Conservation (phyloP, 305 asterid genomes). For the Fraxinus angustifolia region DNA sequence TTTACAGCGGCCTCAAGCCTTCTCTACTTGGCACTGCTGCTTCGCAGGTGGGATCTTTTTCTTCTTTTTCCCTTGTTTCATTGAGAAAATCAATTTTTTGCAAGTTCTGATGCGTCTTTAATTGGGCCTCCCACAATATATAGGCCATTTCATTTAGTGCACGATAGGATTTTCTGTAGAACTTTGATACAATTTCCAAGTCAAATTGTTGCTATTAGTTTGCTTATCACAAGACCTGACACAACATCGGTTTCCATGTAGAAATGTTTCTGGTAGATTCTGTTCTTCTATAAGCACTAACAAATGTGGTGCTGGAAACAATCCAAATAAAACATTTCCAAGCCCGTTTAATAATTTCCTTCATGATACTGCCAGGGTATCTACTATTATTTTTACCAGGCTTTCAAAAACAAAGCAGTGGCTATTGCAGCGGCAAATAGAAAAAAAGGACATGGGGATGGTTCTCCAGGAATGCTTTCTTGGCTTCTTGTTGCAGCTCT, state of each 20-base stretch:
- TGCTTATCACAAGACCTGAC: background rate
- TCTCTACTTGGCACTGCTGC: slow-evolving; percentile 90
- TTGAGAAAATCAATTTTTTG: background rate
- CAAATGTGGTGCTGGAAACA: background rate
- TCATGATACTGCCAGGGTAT: slow-evolving; percentile 61
- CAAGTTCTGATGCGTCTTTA: background rate
- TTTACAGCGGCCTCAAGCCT: slow-evolving; percentile 92
- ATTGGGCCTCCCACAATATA: background rate
- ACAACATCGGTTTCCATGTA: background rate
- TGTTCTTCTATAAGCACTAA: background rate
- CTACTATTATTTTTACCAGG: slow-evolving; percentile 83
- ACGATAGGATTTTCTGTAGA: background rate
- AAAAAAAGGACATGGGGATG: slow-evolving; percentile 68
- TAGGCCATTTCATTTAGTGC: background rate
- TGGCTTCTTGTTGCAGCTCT: slow-evolving; percentile 94
- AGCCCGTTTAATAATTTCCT: slow-evolving; percentile 22
- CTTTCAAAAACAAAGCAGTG: slow-evolving; percentile 85
- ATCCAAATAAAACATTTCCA: background rate
- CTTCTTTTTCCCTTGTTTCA: background rate
- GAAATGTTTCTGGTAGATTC: background rate
- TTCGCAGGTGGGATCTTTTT: slow-evolving; percentile 53
- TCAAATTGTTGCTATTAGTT: background rate
- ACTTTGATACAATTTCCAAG: background rate
- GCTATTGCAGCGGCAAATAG: slow-evolving; percentile 61
- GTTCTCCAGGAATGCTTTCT: slow-evolving; percentile 82